Conservation (phyloP, 345 rosid genomes). For the Corchorus capsularis region DNA sequence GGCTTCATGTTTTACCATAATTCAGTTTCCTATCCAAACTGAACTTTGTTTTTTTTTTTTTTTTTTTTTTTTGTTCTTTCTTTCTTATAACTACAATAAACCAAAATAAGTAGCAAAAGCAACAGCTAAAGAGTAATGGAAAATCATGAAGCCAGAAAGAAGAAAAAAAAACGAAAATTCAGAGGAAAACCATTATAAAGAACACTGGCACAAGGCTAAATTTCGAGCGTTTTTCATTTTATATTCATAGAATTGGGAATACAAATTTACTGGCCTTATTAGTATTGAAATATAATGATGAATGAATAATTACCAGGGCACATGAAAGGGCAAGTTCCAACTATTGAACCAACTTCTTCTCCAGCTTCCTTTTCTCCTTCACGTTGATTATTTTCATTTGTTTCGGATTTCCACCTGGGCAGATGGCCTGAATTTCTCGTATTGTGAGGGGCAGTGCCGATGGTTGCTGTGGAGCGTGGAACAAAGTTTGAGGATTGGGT, state of each 20-base stretch:
- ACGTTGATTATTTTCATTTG: neutral
- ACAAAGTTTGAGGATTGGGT: slow-evolving; percentile 8
- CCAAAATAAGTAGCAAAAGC: neutral
- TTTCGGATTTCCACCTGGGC: slow-evolving; percentile 13
- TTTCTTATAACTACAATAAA: neutral
- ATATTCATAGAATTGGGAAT: neutral
- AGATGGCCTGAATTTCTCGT: neutral
- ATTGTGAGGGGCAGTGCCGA: neutral
- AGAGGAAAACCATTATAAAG: neutral
- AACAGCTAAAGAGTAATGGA: neutral
- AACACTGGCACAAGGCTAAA: neutral
- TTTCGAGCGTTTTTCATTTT: neutral
- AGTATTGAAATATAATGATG: neutral
- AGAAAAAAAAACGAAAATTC: neutral
- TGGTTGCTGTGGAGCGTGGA: slow-evolving; percentile 3
- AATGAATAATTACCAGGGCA: slow-evolving; percentile 65
- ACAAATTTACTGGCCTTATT: neutral
- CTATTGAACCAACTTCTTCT: slow-evolving; percentile 29
- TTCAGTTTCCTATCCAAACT: neutral
- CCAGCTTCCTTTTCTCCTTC: neutral
- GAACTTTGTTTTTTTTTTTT: neutral
- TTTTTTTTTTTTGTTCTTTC: neutral
- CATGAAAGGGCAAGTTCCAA: slow-evolving; percentile 86
- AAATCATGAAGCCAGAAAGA: neutral
- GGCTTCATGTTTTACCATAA: neutral